Base-by-base conservation (phyloP, 768 basidiomycete genomes). In the Daedaleopsis sinensis region DNA sequence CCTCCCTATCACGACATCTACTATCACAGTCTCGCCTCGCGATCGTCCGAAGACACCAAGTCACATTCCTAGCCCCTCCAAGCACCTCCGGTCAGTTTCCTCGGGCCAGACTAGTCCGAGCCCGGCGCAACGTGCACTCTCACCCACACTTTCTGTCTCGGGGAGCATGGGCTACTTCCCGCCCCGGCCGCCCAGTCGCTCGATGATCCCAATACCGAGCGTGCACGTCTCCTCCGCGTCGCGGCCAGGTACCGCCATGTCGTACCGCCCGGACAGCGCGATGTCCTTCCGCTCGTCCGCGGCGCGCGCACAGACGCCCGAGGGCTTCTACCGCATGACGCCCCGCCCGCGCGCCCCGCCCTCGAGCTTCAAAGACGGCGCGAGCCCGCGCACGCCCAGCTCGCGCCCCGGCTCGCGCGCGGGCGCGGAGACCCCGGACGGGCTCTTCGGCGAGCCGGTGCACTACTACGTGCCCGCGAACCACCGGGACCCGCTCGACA, bases 181-280 rank as follows among this genome's bases (percentile, higher is more conserved):
- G 32, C 82, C 86, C 12, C 82, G 91, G 37, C 91, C 91, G 32
- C 90, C 91, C 1, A 92, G 91, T 68, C 83, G 89, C 56, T 94
- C 93, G 6, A 89, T 85, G 84, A 92, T 94, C 58, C 91, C 91
- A 21, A 81, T 92, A 24, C 91, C 92, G 9, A 87, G 82, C 64
- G 78, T 93, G 3, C 87, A 89, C 57, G 75, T 91, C 43, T 84
- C 84, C 2, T 83, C 86, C 5, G 83, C 86, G 10, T 91, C 90
- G 19, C 81, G 91, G 37, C 88, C 91, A 1, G 81, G 82, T 1
- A 86, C 90, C 1, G 81, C 89, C 7, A 84, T 90, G 83, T 93
- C 91, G 7, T 85, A 87, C 67, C 79, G 81, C 48, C 76, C 84
- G 8, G 84, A 84, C 61, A 87, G 83, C 59, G 73, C 81, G 27